phyloP scores from a whole-genome alignment of 352 stramenopile genomes.

The Globisporangium iwayamae region DNA sequence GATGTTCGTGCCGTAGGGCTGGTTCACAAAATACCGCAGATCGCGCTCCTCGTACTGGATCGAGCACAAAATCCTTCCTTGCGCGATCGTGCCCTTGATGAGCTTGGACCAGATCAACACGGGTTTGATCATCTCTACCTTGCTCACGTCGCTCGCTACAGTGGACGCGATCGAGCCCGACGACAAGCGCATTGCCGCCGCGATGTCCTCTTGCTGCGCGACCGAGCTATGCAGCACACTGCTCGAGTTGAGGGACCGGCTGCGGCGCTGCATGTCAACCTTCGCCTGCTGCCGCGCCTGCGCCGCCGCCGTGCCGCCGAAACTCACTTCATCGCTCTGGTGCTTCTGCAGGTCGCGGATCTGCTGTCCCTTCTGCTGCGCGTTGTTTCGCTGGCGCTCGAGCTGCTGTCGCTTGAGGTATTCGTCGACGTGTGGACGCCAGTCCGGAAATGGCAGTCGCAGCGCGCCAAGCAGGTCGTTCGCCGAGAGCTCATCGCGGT shows the following conservation, averaged over 20 bases:
- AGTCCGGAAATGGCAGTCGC: slow-evolving; percentile 70
- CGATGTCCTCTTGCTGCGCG: slow-evolving; percentile 11
- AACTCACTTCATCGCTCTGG: slow-evolving; percentile 15
- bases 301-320: neutral
- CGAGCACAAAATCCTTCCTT: slow-evolving; percentile 63
- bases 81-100: slow-evolving; percentile 51
- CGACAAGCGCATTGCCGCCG: slow-evolving; percentile 12
- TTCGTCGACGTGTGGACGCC: slow-evolving; percentile 45
- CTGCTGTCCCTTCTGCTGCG: slow-evolving; percentile 23
- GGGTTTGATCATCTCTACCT: slow-evolving; percentile 35
- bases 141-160: slow-evolving; percentile 12
- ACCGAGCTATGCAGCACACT: slow-evolving; percentile 5
- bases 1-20: slow-evolving; percentile 69
- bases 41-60: slow-evolving; percentile 78
- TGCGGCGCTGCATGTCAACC: slow-evolving; percentile 28
- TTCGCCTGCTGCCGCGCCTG: slow-evolving; percentile 1
- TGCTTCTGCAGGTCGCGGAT: slow-evolving; percentile 21
- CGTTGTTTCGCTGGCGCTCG: slow-evolving; percentile 27
- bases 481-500: slow-evolving; percentile 64
- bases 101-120: slow-evolving; percentile 73
- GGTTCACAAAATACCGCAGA: slow-evolving; percentile 54
- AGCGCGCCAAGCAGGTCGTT: slow-evolving; percentile 69
- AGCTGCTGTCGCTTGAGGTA: slow-evolving; percentile 31
- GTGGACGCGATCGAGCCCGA: slow-evolving; percentile 20
- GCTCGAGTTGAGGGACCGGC: slow-evolving; percentile 39